Percentiles rank a stretch among this genome's conserved stretches.
These are phyloP conservation scores for Nothopassalora personata DNA, from an alignment of 2,329 filamentous ascomycete species.

Conservation along the genomic window DNA sequence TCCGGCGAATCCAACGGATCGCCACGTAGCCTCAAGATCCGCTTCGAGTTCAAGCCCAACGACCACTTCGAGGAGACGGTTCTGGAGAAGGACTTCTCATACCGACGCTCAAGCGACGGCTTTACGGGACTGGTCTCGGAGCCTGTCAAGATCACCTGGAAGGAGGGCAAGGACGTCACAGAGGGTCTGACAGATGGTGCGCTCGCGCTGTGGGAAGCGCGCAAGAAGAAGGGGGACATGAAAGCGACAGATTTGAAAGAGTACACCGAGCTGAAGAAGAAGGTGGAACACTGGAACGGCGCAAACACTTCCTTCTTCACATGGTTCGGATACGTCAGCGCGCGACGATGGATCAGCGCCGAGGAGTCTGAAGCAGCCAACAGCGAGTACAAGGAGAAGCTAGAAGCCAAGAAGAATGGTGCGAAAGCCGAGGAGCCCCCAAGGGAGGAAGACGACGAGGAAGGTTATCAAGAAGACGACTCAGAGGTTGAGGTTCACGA, in stretches of 20 bases:
- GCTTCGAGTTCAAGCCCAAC: conserved; percentile 74
- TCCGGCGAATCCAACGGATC: conserved; percentile 43
- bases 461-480: conserved; percentile 58
- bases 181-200: conserved; percentile 71
- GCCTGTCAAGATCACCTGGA: conserved; percentile 81
- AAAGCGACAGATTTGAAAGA: conserved; percentile 46
- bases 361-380: conserved; percentile 63
- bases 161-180: conserved; percentile 72
- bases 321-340: conserved; percentile 70
- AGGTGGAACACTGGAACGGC: conserved; percentile 42
- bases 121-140: conserved; percentile 79
- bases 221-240: conserved; percentile 45
- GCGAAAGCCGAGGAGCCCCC: conserved; percentile 42
- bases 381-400: conserved; percentile 57
- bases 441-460: conserved; percentile 49
- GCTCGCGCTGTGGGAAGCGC: conserved; percentile 62
- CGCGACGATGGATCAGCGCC: conserved; percentile 62
- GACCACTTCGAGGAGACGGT: conserved; percentile 72
- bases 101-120: conserved; percentile 62
- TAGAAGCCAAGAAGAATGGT: conserved; percentile 41
- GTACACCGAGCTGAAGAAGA: conserved; percentile 50
- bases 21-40: conserved; percentile 72
- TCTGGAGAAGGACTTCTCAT: conserved; percentile 90
- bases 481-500: conserved; percentile 78
- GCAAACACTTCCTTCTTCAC: conserved; percentile 71